Conservation (phyloP, 1,284 basidiomycete genomes). For the Afroboletus lepidellus region DNA sequence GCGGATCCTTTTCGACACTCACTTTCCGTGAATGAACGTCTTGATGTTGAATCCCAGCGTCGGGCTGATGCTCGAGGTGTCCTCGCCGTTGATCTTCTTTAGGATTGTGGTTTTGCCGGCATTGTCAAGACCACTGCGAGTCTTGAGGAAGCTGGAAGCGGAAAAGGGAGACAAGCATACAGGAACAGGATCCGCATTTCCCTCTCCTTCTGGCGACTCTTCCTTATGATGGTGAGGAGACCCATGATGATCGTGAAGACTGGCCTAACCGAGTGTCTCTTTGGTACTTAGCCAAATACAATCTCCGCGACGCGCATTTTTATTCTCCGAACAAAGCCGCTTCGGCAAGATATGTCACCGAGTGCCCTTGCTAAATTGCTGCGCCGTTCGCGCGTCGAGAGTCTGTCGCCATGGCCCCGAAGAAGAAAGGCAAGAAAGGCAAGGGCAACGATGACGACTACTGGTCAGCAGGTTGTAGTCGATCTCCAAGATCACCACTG, state of each 20-base stretch:
- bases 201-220: slow-evolving; percentile 91
- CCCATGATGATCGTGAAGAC: slow-evolving; percentile 55
- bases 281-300: background rate
- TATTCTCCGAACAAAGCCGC: slow-evolving; percentile 14
- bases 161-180: slow-evolving; percentile 43
- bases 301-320: slow-evolving; percentile 16
- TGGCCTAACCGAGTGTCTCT: background rate
- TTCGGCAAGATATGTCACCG: slow-evolving; percentile 21
- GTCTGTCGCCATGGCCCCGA: slow-evolving; percentile 68
- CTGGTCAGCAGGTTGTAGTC: slow-evolving; percentile 56
- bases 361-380: background rate
- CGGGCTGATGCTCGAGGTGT: slow-evolving; percentile 85
- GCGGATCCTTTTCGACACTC: slow-evolving; percentile 38
- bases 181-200: slow-evolving; percentile 97
- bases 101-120: slow-evolving; percentile 98
- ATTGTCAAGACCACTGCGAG: slow-evolving; percentile 90
- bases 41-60: slow-evolving; percentile 99
- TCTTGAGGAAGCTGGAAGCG: slow-evolving; percentile 15
- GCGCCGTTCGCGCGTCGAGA: background rate
- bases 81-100: slow-evolving; percentile 90
- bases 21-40: slow-evolving; percentile 89
- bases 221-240: slow-evolving; percentile 94
- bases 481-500: slow-evolving; percentile 16
- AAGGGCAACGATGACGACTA: slow-evolving; percentile 83
- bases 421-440: slow-evolving; percentile 85